Evolutionary conservation across 164 flowering plant genomes (phyloP).

Genomic region (Paratinospora sagittata): DNA sequence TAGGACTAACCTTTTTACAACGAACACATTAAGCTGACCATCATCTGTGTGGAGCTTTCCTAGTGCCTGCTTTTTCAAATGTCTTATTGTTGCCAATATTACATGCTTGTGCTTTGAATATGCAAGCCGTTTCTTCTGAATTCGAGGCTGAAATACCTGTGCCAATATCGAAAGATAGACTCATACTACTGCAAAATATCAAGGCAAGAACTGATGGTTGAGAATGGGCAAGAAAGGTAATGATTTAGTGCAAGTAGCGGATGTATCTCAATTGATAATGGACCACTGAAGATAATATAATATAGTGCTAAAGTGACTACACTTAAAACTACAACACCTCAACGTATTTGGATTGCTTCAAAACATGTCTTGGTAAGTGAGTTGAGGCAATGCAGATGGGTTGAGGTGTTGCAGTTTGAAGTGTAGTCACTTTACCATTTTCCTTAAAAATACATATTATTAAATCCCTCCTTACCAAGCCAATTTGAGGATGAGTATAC

Average conservation of each 20-base stretch:
- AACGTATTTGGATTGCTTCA: too few species aligned
- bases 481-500: too few species aligned
- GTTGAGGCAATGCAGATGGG: too few species aligned
- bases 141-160: conserved; percentile 44
- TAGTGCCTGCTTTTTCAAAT: conserved; percentile 25
- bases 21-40: conserved; percentile 27
- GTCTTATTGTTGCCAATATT: conserved; percentile 31
- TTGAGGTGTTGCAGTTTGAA: too few species aligned
- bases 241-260: background rate
- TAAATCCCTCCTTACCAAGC: too few species aligned
- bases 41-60: conserved; percentile 35
- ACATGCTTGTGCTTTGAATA: conserved; percentile 40
- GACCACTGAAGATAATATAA: too few species aligned
- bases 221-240: background rate
- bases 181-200: background rate
- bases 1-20: conserved; percentile 29
- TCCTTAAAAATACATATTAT: too few species aligned
- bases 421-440: too few species aligned
- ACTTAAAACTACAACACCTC: too few species aligned
- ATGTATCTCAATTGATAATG: too few species aligned
- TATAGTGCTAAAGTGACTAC: too few species aligned
- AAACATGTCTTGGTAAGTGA: too few species aligned
- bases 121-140: conserved; percentile 35
- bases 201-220: background rate
- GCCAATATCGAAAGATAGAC: conserved; percentile 4